Base-by-base conservation (phyloP, 75 land plant species). In the Cryptomeria japonica region DNA sequence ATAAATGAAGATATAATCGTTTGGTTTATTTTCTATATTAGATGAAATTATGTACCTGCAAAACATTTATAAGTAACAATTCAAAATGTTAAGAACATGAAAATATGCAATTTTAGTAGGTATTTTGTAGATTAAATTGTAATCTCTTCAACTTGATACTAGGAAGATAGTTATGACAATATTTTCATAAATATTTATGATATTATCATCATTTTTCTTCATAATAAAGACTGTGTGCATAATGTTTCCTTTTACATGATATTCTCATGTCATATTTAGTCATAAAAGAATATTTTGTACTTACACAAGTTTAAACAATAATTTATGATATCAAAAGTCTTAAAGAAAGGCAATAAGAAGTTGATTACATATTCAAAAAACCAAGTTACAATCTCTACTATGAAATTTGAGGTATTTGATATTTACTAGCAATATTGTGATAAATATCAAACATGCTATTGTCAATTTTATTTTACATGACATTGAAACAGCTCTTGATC, bases 1-100 rank as follows among this genome's bases (percentile, higher is more conserved):
- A 90, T 64, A 64, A 25, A 64, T 28, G n/a, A 64, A 64, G 1
- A 64, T 28, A 28, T 22, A 22, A 85, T 98, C 99, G 84, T 98
- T 97, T 86, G 87, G 87, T 42, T 94, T 88, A 82, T 95, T 75
- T 14, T 75, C 38, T 75, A 75, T 75, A 31, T 34, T 75, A 13
- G 77, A 34, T 13, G 77, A 75, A 75, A 75, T 14, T 32, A 75
- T 75, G 34, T 75, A 34, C 77, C 37, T 75, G 77, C 77, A 75
- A 32, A 75, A 75, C 13, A 13, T 1, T 2, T 34, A 32, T 94
- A 51, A 51, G 16, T 51, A 86, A 53, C 34, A 32, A 7, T 22
- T 64, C 8, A 64, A 64, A 64, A 64, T 64, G 6, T 64, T 64
- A 7, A 25, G 8, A 64, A 64, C 25, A 22, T 5, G 1, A 64